These are phyloP conservation scores for Suillus tomentosus DNA, from an alignment of 768 basidiomycete species.

Conservation along the genomic window DNA sequence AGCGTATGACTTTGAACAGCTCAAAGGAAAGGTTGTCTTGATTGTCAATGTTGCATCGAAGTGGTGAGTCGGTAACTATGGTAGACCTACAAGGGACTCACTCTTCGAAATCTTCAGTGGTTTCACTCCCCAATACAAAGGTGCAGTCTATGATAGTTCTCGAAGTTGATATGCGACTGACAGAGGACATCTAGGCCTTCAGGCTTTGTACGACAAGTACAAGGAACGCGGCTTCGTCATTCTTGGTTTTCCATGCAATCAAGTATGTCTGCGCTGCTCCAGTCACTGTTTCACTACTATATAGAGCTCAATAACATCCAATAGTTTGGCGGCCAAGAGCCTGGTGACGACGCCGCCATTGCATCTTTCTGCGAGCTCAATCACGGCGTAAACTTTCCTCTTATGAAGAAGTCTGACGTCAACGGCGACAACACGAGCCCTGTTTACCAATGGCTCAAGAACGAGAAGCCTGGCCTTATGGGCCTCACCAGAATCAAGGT, in stretches of 20 bases:
- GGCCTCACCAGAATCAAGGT: constrained; percentile 51
- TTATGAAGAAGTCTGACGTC: constrained; percentile 93
- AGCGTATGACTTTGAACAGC: constrained; percentile 60
- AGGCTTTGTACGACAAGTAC: constrained; percentile 80
- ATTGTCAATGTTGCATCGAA: constrained; percentile 78
- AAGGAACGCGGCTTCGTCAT: constrained; percentile 74
- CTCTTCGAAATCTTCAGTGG: constrained; percentile 47
- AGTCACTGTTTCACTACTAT: background rate
- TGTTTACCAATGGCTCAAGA: constrained; percentile 85
- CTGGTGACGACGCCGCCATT: constrained; percentile 76
- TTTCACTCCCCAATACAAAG: constrained; percentile 83
- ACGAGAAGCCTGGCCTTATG: constrained; percentile 70
- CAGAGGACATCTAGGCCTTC: constrained; percentile 54
- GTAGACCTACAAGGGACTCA: constrained; percentile 1
- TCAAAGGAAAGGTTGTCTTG: constrained; percentile 78
- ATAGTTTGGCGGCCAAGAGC: constrained; percentile 86
- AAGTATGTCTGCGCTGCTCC: constrained; percentile 42
- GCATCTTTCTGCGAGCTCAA: constrained; percentile 75
- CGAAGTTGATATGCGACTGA: background rate
- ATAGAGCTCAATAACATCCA: background rate
- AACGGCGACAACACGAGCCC: constrained; percentile 86
- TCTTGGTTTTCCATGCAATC: constrained; percentile 92
- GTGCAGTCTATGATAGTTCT: constrained; percentile 30
- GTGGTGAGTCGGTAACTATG: constrained; percentile 42
- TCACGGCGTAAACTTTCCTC: constrained; percentile 87